Percentiles rank a stretch among this genome's conserved stretches.
Conservation (phyloP, 352 stramenopile species). For the Phytophthora cryptogea region DNA sequence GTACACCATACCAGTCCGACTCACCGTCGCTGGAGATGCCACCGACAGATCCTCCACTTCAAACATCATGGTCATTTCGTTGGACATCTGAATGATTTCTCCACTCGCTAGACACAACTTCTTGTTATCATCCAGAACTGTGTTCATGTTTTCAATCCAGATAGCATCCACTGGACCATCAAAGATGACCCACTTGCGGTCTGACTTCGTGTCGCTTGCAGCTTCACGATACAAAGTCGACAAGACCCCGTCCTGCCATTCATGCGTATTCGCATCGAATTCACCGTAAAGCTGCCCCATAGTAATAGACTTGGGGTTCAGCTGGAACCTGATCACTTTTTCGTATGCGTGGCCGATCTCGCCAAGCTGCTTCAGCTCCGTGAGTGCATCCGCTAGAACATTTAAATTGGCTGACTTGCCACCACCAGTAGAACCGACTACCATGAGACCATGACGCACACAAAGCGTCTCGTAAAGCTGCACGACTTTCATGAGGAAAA, state of each 20-base stretch:
- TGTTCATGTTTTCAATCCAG: conserved; percentile 99
- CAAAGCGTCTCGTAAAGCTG: conserved; percentile 96
- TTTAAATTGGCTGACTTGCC: conserved; percentile 91
- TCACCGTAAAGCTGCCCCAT: conserved; percentile 96
- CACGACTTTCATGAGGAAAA: conserved; percentile 94
- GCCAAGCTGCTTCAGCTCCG: conserved; percentile 79
- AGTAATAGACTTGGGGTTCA: conserved; percentile 96
- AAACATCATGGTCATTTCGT: conserved; percentile 98
- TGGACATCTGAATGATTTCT: conserved; percentile 95
- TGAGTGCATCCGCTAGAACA: conserved; percentile 88
- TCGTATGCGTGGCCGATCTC: conserved; percentile 86
- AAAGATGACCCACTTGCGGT: conserved; percentile 96
- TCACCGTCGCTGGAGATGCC: conserved; percentile 93
- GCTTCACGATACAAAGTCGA: conserved; percentile 90
- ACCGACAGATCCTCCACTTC: conserved; percentile 95
- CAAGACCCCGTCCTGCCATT: conserved; percentile 95
- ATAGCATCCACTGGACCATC: conserved; percentile 95
- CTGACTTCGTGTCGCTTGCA: conserved; percentile 83
- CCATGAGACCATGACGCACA: conserved; percentile 95
- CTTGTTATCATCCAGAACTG: conserved; percentile 96
- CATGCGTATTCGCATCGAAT: conserved; percentile 95
- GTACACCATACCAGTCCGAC: conserved; percentile 95
- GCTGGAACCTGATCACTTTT: conserved; percentile 80
- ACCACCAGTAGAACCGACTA: conserved; percentile 93
- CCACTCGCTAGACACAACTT: conserved; percentile 94